phyloP scores from a whole-genome alignment of 2,329 filamentous ascomycete species.

The Hypoxylon sp. region DNA sequence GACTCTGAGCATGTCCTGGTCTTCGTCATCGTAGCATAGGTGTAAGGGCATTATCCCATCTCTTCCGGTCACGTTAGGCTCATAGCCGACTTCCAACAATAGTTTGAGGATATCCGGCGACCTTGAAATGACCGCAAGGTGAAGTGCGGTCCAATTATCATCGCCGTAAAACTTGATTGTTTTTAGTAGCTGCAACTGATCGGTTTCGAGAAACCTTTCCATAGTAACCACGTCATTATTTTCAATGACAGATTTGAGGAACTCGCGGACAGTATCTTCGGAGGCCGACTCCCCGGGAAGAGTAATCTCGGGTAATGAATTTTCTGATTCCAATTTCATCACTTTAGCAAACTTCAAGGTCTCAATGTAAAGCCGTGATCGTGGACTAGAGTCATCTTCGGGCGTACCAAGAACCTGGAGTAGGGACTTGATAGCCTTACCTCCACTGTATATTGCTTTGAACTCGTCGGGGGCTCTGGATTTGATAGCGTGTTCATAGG shows the following conservation, averaged over 20 bases:
- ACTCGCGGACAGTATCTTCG: neutral
- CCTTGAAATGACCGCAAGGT: neutral
- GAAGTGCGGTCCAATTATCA: constrained; percentile 1
- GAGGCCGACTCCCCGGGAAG: neutral
- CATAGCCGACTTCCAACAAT: neutral
- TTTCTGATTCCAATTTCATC: neutral
- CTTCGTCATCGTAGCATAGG: neutral
- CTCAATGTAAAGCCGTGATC: neutral
- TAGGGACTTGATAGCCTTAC: neutral
- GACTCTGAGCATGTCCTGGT: neutral
- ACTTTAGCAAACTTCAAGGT: neutral
- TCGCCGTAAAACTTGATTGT: neutral
- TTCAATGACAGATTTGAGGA: neutral
- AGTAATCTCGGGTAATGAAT: neutral
- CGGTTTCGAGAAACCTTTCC: neutral
- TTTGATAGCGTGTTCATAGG: neutral
- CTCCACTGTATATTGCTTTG: neutral
- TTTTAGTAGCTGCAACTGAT: neutral
- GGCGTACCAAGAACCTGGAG: neutral
- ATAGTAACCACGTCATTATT: neutral
- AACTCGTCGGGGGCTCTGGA: neutral
- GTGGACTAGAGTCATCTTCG: neutral
- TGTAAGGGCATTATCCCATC: neutral
- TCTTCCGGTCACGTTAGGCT: neutral
- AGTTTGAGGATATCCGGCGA: neutral